These are phyloP conservation scores for Cucumis variabilis DNA, from an alignment of 331 rosid genomes.

Conservation along the genomic window DNA sequence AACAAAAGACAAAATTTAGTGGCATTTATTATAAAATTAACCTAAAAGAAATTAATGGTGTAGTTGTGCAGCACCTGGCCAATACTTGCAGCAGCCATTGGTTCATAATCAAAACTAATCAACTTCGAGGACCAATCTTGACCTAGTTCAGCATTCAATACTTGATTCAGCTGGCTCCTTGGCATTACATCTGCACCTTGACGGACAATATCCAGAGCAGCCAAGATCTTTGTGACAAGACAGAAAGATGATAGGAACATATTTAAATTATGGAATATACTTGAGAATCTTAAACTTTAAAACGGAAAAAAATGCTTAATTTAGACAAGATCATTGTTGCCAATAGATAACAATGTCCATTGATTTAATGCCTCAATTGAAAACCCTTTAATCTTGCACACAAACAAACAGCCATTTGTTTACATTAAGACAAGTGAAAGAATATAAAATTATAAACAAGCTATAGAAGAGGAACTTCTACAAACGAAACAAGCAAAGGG, in stretches of 20 bases:
- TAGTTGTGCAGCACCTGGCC: slow-evolving; percentile 77
- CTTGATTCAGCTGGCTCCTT: slow-evolving; percentile 84
- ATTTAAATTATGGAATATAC: slow-evolving; percentile 14
- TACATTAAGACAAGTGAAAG: background rate
- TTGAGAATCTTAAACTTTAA: background rate
- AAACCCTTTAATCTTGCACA: background rate
- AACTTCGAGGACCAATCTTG: slow-evolving; percentile 79
- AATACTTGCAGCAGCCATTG: slow-evolving; percentile 95
- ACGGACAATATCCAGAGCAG: slow-evolving; percentile 93
- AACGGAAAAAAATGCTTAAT: background rate
- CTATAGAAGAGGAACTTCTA: background rate
- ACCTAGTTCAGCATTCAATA: slow-evolving; percentile 83
- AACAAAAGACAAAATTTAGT: background rate
- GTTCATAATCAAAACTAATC: slow-evolving; percentile 85
- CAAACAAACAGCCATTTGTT: background rate
- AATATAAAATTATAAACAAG: background rate
- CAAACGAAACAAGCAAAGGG: background rate
- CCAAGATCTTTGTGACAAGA: slow-evolving; percentile 64
- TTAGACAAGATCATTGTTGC: background rate
- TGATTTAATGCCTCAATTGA: slow-evolving; percentile 2
- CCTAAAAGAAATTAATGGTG: background rate
- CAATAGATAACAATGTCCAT: background rate
- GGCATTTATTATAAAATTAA: background rate
- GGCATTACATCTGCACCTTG: slow-evolving; percentile 99
- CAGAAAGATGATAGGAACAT: slow-evolving; percentile 27